Conservation (phyloP, 2,329 filamentous ascomycete species). For the Stagonosporopsis vannaccii region DNA sequence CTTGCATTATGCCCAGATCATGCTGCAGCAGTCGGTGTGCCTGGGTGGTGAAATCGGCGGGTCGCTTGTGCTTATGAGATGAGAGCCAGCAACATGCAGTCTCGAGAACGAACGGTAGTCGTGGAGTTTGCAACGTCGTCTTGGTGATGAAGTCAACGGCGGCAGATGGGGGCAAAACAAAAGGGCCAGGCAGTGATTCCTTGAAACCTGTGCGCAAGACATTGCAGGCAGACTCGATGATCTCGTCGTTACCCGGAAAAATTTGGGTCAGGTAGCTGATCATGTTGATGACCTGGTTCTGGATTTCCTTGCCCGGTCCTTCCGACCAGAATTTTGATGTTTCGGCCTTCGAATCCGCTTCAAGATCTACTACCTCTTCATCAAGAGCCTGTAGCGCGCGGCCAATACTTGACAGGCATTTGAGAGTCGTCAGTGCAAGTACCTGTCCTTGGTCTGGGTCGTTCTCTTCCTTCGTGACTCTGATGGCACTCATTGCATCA, state of each 20-base stretch:
- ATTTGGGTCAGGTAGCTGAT: slow-evolving; percentile 59
- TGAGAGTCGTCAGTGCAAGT: slow-evolving; percentile 62
- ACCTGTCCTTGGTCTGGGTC: slow-evolving; percentile 53
- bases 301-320: slow-evolving; percentile 58
- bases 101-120: slow-evolving; percentile 72
- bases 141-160: slow-evolving; percentile 72
- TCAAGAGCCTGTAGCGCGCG: slow-evolving; percentile 74
- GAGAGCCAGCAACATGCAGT: slow-evolving; percentile 71
- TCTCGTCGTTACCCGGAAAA: slow-evolving; percentile 69
- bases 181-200: slow-evolving; percentile 76
- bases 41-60: slow-evolving; percentile 35
- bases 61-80: slow-evolving; percentile 57
- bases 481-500: slow-evolving; percentile 60
- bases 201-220: slow-evolving; percentile 78
- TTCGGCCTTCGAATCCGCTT: slow-evolving; percentile 52
- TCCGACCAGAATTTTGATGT: slow-evolving; percentile 58
- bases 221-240: slow-evolving; percentile 74
- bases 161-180: slow-evolving; percentile 73
- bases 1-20: slow-evolving; percentile 67
- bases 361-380: slow-evolving; percentile 73
- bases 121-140: slow-evolving; percentile 66
- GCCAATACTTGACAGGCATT: slow-evolving; percentile 74
- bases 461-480: slow-evolving; percentile 40
- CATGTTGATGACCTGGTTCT: slow-evolving; percentile 60
- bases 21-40: slow-evolving; percentile 60